Base-by-base conservation (phyloP, 2,329 filamentous ascomycete species). In the Colletotrichum cuscutae region DNA sequence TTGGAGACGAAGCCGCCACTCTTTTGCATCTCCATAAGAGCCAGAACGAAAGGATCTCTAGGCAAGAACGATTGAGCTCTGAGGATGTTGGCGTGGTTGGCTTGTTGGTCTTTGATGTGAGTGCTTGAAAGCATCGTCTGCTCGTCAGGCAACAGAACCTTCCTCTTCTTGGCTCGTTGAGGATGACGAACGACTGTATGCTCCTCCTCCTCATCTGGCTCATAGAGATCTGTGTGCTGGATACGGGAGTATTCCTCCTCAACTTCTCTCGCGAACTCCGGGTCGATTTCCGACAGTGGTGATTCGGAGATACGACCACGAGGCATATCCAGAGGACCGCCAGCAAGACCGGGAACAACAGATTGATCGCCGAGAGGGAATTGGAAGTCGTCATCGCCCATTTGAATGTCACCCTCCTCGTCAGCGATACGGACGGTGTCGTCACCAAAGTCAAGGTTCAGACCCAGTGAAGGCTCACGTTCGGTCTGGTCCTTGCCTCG, bases 11-110 rank as follows among this genome's bases (percentile, higher is more conserved):
- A 98, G 52, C 92, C 94, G 66, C 97, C 96, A 66, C 90, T 95
- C 84, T 93, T 95, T 82, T 98, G 97, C 89, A 98, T 93, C 77
- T 95, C 94, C 86, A 98, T 93, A 26, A 99, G 86, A 42, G 95
- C 94, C 35, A 98, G 88, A 15, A 98, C 87, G 66, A 96, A 91
- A 1, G 95, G 94, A 77, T 99, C 95, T 52, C 94, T 91, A 1
- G 96, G 95, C 57, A 99, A 86, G 82, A 97, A 98, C 0, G 92
- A 91, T 7, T 94, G 91, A 1, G 93, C 90, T 82, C 93, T 95
- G 70, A 98, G 87, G 74, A 98, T 98, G 78, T 93, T 94, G 58
- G 94, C 93, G 75, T 94, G 93, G 80, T 97, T 94, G 70, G 91
- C 89, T 80, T 98, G 95, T 80, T 97, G 95, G 75, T 93, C 91